Evolutionary conservation across 352 stramenopile species (phyloP).

Genomic region (Globisporangium cystogenes): DNA sequence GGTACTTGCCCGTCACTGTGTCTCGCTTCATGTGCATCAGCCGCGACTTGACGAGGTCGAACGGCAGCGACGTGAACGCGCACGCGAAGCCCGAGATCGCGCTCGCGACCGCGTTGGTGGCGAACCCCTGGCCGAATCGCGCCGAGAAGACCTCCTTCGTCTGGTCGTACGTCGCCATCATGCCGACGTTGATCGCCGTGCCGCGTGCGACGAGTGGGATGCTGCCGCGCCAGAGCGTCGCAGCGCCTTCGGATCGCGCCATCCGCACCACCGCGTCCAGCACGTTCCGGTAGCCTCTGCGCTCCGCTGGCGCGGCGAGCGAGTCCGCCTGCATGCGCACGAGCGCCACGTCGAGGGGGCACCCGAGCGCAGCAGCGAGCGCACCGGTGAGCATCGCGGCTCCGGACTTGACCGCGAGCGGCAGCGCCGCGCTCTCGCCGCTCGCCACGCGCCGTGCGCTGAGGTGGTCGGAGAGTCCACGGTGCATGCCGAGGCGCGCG

Average conservation of each 20-base stretch:
- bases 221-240: conserved; percentile 89
- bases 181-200: conserved; percentile 98
- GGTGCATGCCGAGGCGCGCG: conserved; percentile 80
- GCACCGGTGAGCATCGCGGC: conserved; percentile 71
- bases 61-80: conserved; percentile 97
- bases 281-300: conserved; percentile 98
- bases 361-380: conserved; percentile 95
- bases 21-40: conserved; percentile 98
- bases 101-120: conserved; percentile 92
- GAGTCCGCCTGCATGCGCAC: conserved; percentile 98
- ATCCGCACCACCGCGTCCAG: conserved; percentile 94
- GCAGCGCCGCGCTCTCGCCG: conserved; percentile 61
- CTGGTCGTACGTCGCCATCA: conserved; percentile 99
- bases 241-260: conserved; percentile 75
- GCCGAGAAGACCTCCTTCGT: conserved; percentile 90
- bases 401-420: conserved; percentile 65
- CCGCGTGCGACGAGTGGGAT: conserved; percentile 95
- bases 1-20: conserved; percentile 84
- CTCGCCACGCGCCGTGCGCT: conserved; percentile 58
- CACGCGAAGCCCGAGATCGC: conserved; percentile 97
- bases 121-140: conserved; percentile 61
- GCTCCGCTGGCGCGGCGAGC: conserved; percentile 85
- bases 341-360: conserved; percentile 97
- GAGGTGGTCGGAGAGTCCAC: conserved; percentile 75
- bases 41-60: conserved; percentile 98